Base-by-base conservation (phyloP, 2,329 filamentous ascomycete genomes). In the Rugonectria rugulosa region DNA sequence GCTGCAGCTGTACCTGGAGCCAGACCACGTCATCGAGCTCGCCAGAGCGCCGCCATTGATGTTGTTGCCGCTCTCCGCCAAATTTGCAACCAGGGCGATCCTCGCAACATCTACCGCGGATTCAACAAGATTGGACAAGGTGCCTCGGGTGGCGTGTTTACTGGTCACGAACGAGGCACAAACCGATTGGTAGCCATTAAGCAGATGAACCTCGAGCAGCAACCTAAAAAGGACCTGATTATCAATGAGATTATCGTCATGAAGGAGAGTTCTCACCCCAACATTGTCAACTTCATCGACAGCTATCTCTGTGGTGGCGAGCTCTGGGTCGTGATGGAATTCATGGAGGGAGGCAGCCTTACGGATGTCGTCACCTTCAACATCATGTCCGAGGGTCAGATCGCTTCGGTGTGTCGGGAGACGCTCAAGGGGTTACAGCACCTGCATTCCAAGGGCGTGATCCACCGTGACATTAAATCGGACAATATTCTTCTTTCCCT, bases 191-290 rank as follows among this genome's bases (percentile, higher is more conserved):
- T 99, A 31, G 95, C 95, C 36, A 98, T 99, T 77, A 99, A 99
- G 79, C 95, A 99, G 79, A 99, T 99, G 95, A 98, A 98, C 65
- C 79, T 99, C 52, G 95, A 98, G 74, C 90, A 98, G 75, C 95
- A 99, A 70, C 95, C 95, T 3, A 98, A 98, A 84, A 99, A 99
- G 75, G 95, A 99, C 68, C 80, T 98, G 43, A 99, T 99, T 69
- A 97, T 99, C 76, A 99, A 99, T 74, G 95, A 99, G 73, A 99
- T 99, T 64, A 77, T 99, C 55, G 95, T 99, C 55, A 99, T 99
- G 95, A 97, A 96, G 78, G 95, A 98, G 69, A 97, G 93, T 80
- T 95, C 91, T 55, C 95, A 99, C 72, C 94, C 92, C 68, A 98
- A 98, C 72, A 96, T 99, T 75, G 95, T 99, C 76, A 99, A 99